Conservation (phyloP, 306 rosid species). For the Trifolium fragiferum region DNA sequence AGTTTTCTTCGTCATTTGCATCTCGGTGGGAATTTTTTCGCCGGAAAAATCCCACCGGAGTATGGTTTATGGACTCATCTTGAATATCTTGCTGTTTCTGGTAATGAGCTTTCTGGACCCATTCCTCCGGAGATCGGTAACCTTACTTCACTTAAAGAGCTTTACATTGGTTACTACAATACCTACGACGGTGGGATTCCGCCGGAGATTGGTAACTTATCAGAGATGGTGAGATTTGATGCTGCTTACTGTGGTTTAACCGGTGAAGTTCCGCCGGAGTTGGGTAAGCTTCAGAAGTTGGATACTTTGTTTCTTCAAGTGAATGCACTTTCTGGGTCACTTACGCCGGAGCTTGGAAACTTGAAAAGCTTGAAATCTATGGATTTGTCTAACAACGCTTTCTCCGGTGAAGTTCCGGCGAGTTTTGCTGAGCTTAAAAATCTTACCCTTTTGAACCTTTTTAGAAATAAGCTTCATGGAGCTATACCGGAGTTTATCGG, state of each 20-base stretch:
- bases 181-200: conserved; percentile 75
- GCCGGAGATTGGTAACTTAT: conserved; percentile 73
- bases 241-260: conserved; percentile 82
- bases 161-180: conserved; percentile 80
- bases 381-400: conserved; percentile 84
- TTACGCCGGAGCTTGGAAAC: conserved; percentile 69
- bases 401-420: conserved; percentile 75
- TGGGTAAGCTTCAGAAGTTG: conserved; percentile 67
- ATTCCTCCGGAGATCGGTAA: conserved; percentile 83
- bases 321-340: conserved; percentile 77
- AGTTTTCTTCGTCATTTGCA: conserved; percentile 73
- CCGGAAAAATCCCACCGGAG: conserved; percentile 71
- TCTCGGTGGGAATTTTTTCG: conserved; percentile 81
- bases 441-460: conserved; percentile 76
- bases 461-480: conserved; percentile 89
- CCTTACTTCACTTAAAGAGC: conserved; percentile 67
- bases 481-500: conserved; percentile 89
- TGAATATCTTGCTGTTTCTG: conserved; percentile 83
- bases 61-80: conserved; percentile 61
- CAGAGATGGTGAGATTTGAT: conserved; percentile 68
- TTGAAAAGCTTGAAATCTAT: conserved; percentile 73
- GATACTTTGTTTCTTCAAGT: conserved; percentile 92
- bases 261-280: conserved; percentile 82
- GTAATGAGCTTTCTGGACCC: conserved; percentile 67
- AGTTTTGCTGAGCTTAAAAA: conserved; percentile 71